A percentile compares a stretch with the other conserved stretches of the same genome.
These are phyloP conservation scores for Metschnikowia orientalis DNA, from an alignment of 805 yeast genomes.

Conservation along the genomic window DNA sequence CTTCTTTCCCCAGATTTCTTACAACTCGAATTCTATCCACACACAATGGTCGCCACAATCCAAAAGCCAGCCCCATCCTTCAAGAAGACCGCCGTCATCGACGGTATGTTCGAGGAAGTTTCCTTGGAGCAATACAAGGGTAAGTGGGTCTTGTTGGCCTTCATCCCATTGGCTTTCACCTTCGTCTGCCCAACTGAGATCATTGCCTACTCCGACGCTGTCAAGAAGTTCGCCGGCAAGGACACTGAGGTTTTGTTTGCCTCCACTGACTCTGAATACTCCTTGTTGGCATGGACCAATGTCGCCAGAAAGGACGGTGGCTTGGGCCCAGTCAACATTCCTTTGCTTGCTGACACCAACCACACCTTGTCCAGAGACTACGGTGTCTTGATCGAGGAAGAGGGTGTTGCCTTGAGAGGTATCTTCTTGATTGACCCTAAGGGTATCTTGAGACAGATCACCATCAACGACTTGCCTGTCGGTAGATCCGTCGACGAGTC, in stretches of 20 bases:
- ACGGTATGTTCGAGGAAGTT: constrained; percentile 94
- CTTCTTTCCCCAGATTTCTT: constrained; percentile 1
- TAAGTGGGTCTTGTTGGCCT: constrained; percentile 95
- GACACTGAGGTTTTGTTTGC: constrained; percentile 90
- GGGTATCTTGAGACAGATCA: constrained; percentile 91
- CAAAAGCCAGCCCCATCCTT: constrained; percentile 96
- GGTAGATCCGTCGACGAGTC: constrained; percentile 99
- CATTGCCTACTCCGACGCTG: constrained; percentile 97
- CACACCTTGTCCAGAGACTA: constrained; percentile 91
- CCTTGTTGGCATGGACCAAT: constrained; percentile 97
- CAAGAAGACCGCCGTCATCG: constrained; percentile 95
- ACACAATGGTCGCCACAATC: constrained; percentile 76
- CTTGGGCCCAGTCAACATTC: constrained; percentile 90
- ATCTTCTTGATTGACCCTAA: constrained; percentile 96
- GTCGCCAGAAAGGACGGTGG: constrained; percentile 97
- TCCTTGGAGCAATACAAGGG: constrained; percentile 95
- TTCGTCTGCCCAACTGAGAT: constrained; percentile 99
- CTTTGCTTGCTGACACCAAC: constrained; percentile 95
- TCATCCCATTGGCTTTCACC: constrained; percentile 98
- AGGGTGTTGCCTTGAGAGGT: constrained; percentile 96
- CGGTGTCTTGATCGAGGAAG: constrained; percentile 96
- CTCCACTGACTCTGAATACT: constrained; percentile 97
- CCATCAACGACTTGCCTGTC: constrained; percentile 98
- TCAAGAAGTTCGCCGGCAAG: constrained; percentile 79
- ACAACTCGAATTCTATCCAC: background rate